These are phyloP conservation scores for Rubia occidens DNA, from an alignment of 305 asterid genomes.

Conservation along the genomic window DNA sequence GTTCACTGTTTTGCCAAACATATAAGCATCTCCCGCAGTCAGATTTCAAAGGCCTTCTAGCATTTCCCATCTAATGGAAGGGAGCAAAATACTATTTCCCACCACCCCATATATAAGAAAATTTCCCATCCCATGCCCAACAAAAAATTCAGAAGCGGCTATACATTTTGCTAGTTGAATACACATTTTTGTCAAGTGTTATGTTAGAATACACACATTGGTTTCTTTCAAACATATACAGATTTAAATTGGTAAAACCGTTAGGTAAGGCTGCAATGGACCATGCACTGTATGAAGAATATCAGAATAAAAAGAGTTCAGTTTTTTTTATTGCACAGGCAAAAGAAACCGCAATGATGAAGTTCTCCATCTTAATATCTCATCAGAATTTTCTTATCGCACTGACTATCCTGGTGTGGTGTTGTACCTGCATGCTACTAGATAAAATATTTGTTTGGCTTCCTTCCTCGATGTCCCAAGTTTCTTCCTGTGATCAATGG, in stretches of 20 bases:
- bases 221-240: too few species aligned
- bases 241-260: background rate
- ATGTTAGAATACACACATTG: background rate
- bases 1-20: background rate
- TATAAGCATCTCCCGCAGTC: background rate
- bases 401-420: slow-evolving; percentile 2
- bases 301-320: too few species aligned
- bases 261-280: too few species aligned
- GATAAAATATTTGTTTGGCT: slow-evolving; percentile 83
- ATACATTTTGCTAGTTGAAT: background rate
- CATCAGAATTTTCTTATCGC: background rate
- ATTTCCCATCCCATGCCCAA: background rate
- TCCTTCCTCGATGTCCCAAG: slow-evolving; percentile 97
- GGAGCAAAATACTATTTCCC: background rate
- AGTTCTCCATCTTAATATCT: too few species aligned
- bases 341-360: too few species aligned
- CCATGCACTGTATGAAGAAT: too few species aligned
- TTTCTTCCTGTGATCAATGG: slow-evolving; percentile 65
- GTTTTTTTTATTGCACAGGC: too few species aligned
- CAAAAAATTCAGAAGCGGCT: background rate
- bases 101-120: too few species aligned
- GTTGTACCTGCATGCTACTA: slow-evolving; percentile 96
- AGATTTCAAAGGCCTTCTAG: background rate
- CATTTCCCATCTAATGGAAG: background rate
- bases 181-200: background rate